Base-by-base conservation (phyloP, 23 red algal genomes). In the Cyanidium caldarium region DNA sequence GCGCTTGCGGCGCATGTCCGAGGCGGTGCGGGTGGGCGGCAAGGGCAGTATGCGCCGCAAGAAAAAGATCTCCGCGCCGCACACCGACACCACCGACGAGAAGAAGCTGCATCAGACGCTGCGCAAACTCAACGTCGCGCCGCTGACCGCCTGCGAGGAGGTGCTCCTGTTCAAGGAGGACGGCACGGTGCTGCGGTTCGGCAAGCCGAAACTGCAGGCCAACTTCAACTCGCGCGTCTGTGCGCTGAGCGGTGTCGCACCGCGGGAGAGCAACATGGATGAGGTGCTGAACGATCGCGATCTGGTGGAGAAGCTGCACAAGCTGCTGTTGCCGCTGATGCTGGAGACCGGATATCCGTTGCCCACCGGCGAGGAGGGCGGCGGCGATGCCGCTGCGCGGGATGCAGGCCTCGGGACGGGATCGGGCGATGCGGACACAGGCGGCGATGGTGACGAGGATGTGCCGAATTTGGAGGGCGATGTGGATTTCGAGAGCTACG, bases 31-130 rank as follows among this genome's bases (percentile, higher is more conserved):
- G 46, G 77, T 80, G 34, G 92, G 92, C 35, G 92, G 92, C 26
- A 98, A 98, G 68, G 92, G 92, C 20, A 86, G 83, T 3, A 81
- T 98, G 23, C 71, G 92, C 26, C 57, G 92, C 66, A 98, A 98
- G 84, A 88, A 88, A 78, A 98, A 98, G 80, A 28, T 28, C 19
- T 10, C 51, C 7, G 84, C 79, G 43, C 76, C 77, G 16, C 92
- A 85, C 51, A 86, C 79, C 30, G 77, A 65, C 21, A 76, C 84
- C n/a, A 88, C 84, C 23, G 92, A 98, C 43, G 92, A 98, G 66
- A 98, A 89, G 40, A 77, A 80, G 30, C 58, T 98, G 42, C 92
- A 98, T 58, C 71, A 46, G 33, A 88, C 84, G 15, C 66, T 98
- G 20, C 88, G 88, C 67, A 75, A 74, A n/a, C 40, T 98, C 13